These are phyloP conservation scores for Tylopilus sp. DNA, from an alignment of 1,284 basidiomycete genomes.

Conservation along the genomic window DNA sequence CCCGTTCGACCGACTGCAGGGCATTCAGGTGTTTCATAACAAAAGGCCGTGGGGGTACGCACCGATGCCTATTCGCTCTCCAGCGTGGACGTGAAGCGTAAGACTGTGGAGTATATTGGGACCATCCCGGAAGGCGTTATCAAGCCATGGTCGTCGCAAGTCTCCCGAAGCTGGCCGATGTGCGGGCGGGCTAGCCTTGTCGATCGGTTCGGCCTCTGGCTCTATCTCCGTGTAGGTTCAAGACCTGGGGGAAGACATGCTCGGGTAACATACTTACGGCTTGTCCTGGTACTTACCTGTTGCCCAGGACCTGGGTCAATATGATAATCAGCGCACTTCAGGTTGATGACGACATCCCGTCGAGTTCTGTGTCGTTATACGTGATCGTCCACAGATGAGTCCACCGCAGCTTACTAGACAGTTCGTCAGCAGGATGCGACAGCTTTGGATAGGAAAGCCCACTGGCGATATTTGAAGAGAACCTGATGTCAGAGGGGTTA, in stretches of 20 bases:
- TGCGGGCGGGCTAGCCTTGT: conserved; percentile 60
- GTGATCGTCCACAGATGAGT: conserved; percentile 7
- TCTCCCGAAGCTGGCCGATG: conserved; percentile 76
- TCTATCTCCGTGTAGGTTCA: conserved; percentile 73
- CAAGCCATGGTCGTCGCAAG: conserved; percentile 27
- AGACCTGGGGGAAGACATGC: conserved; percentile 39
- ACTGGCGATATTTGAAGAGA: conserved; percentile 49
- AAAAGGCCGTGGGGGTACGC: not conserved
- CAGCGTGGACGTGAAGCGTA: conserved; percentile 9
- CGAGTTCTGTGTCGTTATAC: conserved; percentile 10
- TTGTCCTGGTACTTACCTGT: conserved; percentile 8
- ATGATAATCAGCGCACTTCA: not conserved
- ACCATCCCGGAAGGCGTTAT: conserved; percentile 1
- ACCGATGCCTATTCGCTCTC: conserved; percentile 16
- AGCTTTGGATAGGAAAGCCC: conserved; percentile 37
- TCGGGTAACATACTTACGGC: not conserved
- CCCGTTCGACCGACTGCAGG: conserved; percentile 16
- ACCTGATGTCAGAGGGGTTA: conserved; percentile 46
- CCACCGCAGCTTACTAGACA: conserved; percentile 3
- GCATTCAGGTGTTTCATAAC: not conserved
- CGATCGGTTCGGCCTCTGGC: conserved; percentile 57
- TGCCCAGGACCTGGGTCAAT: conserved; percentile 5
- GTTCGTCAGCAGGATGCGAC: not conserved
- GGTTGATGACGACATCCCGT: conserved; percentile 3
- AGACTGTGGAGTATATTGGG: conserved; percentile 10